Evolutionary conservation across 2,329 filamentous ascomycete genomes (phyloP).

Genomic region (Colletotrichum agaves): DNA sequence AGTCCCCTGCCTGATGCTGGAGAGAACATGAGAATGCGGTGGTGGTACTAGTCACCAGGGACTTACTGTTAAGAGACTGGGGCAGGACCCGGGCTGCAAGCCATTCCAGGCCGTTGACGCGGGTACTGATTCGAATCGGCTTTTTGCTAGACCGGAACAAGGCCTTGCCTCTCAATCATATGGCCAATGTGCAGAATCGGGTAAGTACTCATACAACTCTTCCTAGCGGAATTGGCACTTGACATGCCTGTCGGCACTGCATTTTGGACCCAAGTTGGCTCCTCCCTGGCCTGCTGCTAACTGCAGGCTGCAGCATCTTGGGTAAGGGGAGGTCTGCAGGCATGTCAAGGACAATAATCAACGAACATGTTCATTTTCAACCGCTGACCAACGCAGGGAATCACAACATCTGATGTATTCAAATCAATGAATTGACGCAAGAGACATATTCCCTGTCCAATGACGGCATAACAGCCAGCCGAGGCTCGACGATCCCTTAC

Average conservation of each 20-base stretch:
- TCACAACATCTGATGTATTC: too few species aligned
- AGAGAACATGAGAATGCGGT: constrained; percentile 11
- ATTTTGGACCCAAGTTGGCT: constrained; percentile 1
- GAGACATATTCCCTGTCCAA: not conserved
- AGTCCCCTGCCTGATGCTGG: constrained; percentile 4
- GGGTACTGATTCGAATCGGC: not conserved
- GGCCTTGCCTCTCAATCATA: not conserved
- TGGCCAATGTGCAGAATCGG: not conserved
- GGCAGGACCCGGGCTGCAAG: not conserved
- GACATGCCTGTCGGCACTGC: constrained; percentile 10
- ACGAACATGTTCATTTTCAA: not conserved
- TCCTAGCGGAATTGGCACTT: not conserved
- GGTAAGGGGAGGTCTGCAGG: not conserved
- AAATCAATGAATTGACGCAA: not conserved
- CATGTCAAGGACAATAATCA: not conserved
- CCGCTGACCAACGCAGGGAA: too few species aligned
- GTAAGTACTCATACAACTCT: not conserved
- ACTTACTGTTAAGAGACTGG: not conserved
- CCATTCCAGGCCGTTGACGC: not conserved
- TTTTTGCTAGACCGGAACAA: not conserved
- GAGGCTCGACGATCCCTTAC: constrained; percentile 8
- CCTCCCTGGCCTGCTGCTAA: not conserved
- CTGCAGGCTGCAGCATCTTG: not conserved
- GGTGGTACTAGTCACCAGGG: not conserved
- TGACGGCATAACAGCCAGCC: not conserved